Base-by-base conservation (phyloP, 2,329 filamentous ascomycete genomes). In the Podosphaera fusca region DNA sequence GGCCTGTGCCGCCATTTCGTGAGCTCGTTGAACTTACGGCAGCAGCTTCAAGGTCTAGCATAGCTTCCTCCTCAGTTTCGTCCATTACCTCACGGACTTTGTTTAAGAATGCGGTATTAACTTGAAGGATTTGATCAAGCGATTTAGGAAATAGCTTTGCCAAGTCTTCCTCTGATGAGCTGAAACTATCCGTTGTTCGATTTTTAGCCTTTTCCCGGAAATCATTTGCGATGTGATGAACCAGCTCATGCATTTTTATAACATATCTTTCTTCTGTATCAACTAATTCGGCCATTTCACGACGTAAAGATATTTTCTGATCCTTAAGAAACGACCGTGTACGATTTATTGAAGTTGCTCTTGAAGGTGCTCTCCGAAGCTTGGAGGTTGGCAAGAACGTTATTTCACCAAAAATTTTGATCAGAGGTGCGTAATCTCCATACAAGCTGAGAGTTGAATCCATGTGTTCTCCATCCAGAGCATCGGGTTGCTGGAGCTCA, bases 211-310 rank as follows among this genome's bases (percentile, higher is more conserved):
- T 83, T 55, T 82, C 73, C 36, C 85, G 81, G 64, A 94, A 89
- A 60, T 94, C 85, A 57, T 80, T 79, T 33, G 87, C 87, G 35
- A 95, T 80, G 59, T 83, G 80, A 60, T 85, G 80, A 47, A 95
- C 84, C 59, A 98, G 71, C 62, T 92, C 85, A 60, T 85, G 80
- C 58, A 98, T 71, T 69, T 96, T 95, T 64, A 78, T 76, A 47
- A 98, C 87, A 69, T 96, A 98, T 68, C 87, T 83, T 67, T 92
- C 87, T 68, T 98, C 92, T 0, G 92, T 98, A 64, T 94, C 86
- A 38, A 95, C 79, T 59, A 96, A 72, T 68, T 98, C 92, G 59
- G 80, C 82, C 75, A 98, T 82, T 68, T 95, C 90, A 69, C 89
- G 84, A 46, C 89, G 81, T 62, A 95, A 72, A 56, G 85, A 84